phyloP scores from a whole-genome alignment of 495 filamentous ascomycete genomes.

The Amphirosellinia nigrospora region DNA sequence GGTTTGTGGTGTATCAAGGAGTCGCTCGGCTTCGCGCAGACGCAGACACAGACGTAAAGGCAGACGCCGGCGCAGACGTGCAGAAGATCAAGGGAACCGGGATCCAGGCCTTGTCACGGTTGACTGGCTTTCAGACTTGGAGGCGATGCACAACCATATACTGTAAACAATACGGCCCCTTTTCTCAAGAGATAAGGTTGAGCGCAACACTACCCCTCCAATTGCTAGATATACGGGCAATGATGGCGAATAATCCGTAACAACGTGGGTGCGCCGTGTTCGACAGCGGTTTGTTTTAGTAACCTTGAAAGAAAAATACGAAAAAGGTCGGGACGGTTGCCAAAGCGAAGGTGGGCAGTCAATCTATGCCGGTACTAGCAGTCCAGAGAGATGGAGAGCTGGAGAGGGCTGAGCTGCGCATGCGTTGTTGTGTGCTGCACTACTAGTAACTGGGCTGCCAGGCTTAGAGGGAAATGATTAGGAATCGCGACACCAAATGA shows the following conservation, averaged over 20 bases:
- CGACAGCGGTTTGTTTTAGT: constrained; percentile 8
- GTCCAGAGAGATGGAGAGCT: too few relatives aligned
- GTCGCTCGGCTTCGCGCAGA: constrained; percentile 11
- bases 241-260: neutral
- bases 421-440: neutral
- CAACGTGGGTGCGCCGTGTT: neutral
- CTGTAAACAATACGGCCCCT: constrained; percentile 16
- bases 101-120: constrained; percentile 15
- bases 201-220: constrained; percentile 2
- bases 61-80: neutral
- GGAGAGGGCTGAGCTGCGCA: constrained; percentile 1
- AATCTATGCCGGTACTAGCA: too few relatives aligned
- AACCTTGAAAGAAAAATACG: neutral
- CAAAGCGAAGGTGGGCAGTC: constrained; percentile 3
- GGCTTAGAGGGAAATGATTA: constrained; percentile 8
- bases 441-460: neutral
- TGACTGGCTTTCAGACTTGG: constrained; percentile 12
- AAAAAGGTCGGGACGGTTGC: neutral
- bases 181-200: neutral
- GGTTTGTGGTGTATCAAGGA: constrained; percentile 23
- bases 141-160: neutral
- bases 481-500: constrained; percentile 15
- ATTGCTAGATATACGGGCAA: neutral
- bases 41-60: too few relatives aligned
- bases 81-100: constrained; percentile 18